Conservation (phyloP, 1,284 basidiomycete genomes). For the Prillingera fragicola region DNA sequence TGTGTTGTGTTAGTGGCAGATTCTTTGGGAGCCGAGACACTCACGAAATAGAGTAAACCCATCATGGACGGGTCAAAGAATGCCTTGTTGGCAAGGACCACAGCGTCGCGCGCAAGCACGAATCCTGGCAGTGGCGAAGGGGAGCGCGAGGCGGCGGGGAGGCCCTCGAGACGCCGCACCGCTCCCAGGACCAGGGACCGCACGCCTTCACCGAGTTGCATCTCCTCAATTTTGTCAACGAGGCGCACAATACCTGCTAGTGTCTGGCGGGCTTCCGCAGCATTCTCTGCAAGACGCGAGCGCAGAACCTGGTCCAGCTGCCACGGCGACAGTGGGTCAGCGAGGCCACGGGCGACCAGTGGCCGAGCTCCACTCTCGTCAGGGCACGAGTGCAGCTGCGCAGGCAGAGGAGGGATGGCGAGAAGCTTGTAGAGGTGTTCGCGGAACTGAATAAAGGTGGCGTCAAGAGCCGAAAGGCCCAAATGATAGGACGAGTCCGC, state of each 20-base stretch:
- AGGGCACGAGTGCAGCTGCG: constrained; percentile 22
- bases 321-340: constrained; percentile 51
- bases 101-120: constrained; percentile 60
- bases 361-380: too few relatives aligned
- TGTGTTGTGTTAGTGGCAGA: too few relatives aligned
- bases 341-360: constrained; percentile 3
- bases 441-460: constrained; percentile 66
- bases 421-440: constrained; percentile 70
- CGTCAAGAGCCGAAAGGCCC: constrained; percentile 48
- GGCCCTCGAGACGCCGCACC: constrained; percentile 60
- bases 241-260: constrained; percentile 73
- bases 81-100: constrained; percentile 71
- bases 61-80: constrained; percentile 98
- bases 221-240: constrained; percentile 76
- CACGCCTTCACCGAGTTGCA: constrained; percentile 78
- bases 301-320: constrained; percentile 73
- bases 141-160: constrained; percentile 5
- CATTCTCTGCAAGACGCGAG: constrained; percentile 65
- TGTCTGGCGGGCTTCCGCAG: constrained; percentile 63
- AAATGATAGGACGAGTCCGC: constrained; percentile 24
- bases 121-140: constrained; percentile 46
- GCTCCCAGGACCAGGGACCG: constrained; percentile 64
- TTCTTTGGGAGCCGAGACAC: constrained; percentile 19
- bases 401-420: constrained; percentile 64
- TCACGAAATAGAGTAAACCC: constrained; percentile 81